Base-by-base conservation (phyloP, 106 monocot species). In the Dendrobium huoshanense region DNA sequence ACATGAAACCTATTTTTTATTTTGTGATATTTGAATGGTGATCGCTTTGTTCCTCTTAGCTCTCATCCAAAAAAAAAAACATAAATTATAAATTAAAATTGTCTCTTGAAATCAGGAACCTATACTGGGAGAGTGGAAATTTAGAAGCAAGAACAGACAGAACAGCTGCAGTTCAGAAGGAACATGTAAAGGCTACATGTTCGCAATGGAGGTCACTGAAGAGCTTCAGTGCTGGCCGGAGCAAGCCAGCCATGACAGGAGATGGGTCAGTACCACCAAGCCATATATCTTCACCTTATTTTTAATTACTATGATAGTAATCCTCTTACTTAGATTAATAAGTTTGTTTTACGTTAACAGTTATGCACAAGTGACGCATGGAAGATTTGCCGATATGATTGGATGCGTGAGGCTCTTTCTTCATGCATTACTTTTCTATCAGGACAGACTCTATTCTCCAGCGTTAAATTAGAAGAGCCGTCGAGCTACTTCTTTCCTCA, bases 111-210 rank as follows among this genome's bases (percentile, higher is more conserved):
- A 47, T 18, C 79, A 94, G 92, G 84, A 81, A 77, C 73, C 55
- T 51, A 31, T 27, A 72, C 41, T 95, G 40, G 95, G 95, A 33
- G 43, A 45, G 5, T 95, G 93, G 92, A 84, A 78, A 72, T 93
- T 91, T 75, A 89, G 82, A 84, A 92, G 95, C 87, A 95, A 92
- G 84, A 95, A 91, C 77, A 88, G 64, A 18, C 72, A 90, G 78
- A 83, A 86, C 11, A 81, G 77, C 49, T 55, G 84, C 73, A 78
- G 77, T 25, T 49, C 29, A 0, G 78, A 89, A 81, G 91, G 91
- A 55, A 67, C 83, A 55, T 95, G 95, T 47, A 88, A 80, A 78
- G 95, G 95, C 16, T 79, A 73, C 81, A 91, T 95, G 82, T 95
- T 84, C 54, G 91, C 91, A 2, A 33, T 95, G 51, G 82, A 95